These are phyloP conservation scores for Dothistroma pini DNA, from an alignment of 2,329 filamentous ascomycete species.

Conservation along the genomic window DNA sequence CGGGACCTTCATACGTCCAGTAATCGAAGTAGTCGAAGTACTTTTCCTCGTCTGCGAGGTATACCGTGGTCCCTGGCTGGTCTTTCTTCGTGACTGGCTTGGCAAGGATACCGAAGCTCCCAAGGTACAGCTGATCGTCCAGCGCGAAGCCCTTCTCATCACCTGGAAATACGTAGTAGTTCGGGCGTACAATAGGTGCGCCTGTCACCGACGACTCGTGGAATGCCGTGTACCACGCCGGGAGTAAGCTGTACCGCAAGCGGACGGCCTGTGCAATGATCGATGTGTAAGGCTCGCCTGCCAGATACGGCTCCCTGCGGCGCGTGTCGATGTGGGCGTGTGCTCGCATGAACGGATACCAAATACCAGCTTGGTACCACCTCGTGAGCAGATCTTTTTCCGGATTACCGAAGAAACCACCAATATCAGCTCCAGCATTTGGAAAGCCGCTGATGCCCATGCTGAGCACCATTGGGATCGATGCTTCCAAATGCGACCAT, in stretches of 20 bases:
- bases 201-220: constrained; percentile 80
- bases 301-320: constrained; percentile 86
- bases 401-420: constrained; percentile 97
- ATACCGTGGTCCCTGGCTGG: constrained; percentile 69
- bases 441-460: constrained; percentile 92
- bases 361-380: constrained; percentile 96
- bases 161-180: constrained; percentile 85
- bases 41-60: constrained; percentile 80
- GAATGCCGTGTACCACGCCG: constrained; percentile 96
- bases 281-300: constrained; percentile 75
- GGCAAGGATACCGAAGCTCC: constrained; percentile 80
- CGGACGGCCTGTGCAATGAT: constrained; percentile 87
- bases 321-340: constrained; percentile 97
- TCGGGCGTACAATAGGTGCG: constrained; percentile 82
- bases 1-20: constrained; percentile 67
- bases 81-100: constrained; percentile 85
- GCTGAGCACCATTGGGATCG: constrained; percentile 89
- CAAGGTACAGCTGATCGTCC: constrained; percentile 92
- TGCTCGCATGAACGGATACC: constrained; percentile 97
- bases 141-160: constrained; percentile 84
- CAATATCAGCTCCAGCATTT: constrained; percentile 92
- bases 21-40: constrained; percentile 98
- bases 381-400: constrained; percentile 85
- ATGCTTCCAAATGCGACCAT: constrained; percentile 86
- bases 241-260: constrained; percentile 82